Conservation (phyloP, 805 yeast genomes). For the Starmerella etchellsii region DNA sequence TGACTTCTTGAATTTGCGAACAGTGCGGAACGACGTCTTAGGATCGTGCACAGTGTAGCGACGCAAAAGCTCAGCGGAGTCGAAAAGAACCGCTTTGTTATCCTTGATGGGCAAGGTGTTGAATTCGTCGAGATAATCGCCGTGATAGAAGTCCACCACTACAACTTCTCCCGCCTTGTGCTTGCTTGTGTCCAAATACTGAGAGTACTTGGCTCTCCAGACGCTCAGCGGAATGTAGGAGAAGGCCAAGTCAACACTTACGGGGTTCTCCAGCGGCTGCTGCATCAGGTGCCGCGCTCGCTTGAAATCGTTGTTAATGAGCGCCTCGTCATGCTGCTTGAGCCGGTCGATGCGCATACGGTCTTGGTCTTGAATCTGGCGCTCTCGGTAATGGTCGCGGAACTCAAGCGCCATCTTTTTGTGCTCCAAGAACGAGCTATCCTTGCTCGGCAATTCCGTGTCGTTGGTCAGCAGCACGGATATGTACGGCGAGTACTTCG, state of each 20-base stretch:
- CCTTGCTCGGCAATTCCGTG: background rate
- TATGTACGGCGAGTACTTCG: constrained; percentile 10
- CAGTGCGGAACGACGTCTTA: constrained; percentile 6
- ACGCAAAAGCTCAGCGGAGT: constrained; percentile 7
- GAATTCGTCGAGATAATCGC: constrained; percentile 15
- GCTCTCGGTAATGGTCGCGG: constrained; percentile 12
- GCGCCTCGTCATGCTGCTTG: constrained; percentile 14
- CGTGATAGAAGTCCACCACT: constrained; percentile 16
- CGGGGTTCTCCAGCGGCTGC: constrained; percentile 15
- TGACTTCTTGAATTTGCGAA: constrained; percentile 8
- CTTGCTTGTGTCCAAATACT: constrained; percentile 5
- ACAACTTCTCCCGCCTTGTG: constrained; percentile 15
- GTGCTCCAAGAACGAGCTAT: constrained; percentile 2
- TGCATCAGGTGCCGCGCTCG: constrained; percentile 15
- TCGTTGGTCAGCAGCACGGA: constrained; percentile 10
- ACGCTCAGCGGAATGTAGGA: constrained; percentile 12
- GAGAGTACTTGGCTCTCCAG: constrained; percentile 11
- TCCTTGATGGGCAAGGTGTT: constrained; percentile 9
- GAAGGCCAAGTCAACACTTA: constrained; percentile 16
- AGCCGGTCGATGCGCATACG: constrained; percentile 15
- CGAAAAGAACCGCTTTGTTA: constrained; percentile 8
- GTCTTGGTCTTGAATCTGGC: constrained; percentile 16
- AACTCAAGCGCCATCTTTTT: constrained; percentile 7
- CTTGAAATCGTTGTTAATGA: constrained; percentile 8
- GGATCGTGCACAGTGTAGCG: constrained; percentile 7